phyloP scores from a whole-genome alignment of 371 early-diverging fungal genomes.

The Mucor saturninus region DNA sequence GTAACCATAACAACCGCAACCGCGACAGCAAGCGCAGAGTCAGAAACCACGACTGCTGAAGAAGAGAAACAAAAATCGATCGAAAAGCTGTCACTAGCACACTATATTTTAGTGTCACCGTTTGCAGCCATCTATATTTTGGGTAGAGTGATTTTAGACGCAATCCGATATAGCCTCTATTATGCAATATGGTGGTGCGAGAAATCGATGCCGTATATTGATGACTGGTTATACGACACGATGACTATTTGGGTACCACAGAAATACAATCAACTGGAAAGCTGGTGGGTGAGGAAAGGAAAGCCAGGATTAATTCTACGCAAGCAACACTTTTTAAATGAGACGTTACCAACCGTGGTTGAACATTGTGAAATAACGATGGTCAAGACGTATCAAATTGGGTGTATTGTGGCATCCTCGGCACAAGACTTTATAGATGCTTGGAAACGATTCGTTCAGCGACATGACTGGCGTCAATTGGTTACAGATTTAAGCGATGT shows the following conservation, averaged over 20 bases:
- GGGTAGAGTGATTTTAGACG: constrained; percentile 24
- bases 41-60: neutral
- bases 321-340: constrained; percentile 4
- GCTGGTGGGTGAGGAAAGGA: constrained; percentile 37
- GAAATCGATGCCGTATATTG: constrained; percentile 31
- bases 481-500: constrained; percentile 22
- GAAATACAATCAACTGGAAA: constrained; percentile 8
- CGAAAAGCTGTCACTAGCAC: constrained; percentile 27
- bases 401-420: neutral
- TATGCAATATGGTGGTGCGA: constrained; percentile 33
- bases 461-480: constrained; percentile 39
- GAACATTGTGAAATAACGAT: constrained; percentile 2
- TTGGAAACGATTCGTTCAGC: constrained; percentile 28
- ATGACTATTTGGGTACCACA: constrained; percentile 36
- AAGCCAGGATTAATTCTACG: constrained; percentile 2
- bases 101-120: constrained; percentile 41
- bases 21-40: neutral
- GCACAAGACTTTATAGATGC: constrained; percentile 1
- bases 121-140: constrained; percentile 41
- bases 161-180: constrained; percentile 25
- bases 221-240: constrained; percentile 46
- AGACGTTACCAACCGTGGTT: constrained; percentile 4
- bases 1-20: constrained; percentile 1
- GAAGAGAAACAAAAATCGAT: neutral
- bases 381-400: constrained; percentile 2